phyloP scores from a whole-genome alignment of 179 eudicot genomes.

The Sideroxylon spinosum region DNA sequence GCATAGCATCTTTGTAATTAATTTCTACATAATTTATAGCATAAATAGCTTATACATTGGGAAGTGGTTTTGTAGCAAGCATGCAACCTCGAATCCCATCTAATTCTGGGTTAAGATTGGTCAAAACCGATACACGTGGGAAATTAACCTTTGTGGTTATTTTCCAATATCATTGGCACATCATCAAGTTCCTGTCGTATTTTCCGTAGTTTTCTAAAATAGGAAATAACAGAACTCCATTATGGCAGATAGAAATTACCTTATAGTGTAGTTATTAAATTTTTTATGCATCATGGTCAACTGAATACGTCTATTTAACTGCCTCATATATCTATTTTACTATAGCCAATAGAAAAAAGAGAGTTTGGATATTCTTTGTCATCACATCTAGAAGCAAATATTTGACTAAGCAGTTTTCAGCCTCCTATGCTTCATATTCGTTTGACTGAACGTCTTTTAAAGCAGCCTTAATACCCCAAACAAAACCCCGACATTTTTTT shows the following conservation, averaged over 20 bases:
- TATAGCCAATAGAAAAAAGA: not conserved
- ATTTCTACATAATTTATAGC: too few relatives aligned
- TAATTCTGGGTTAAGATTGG: not conserved
- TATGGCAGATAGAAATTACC: not conserved
- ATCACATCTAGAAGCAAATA: not conserved
- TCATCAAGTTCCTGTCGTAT: not conserved
- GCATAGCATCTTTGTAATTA: too few relatives aligned
- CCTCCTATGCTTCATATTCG: not conserved
- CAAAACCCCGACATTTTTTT: not conserved
- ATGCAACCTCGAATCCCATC: not conserved
- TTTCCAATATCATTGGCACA: not conserved
- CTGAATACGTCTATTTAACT: not conserved
- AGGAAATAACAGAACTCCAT: not conserved
- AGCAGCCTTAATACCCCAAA: not conserved
- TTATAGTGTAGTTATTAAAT: not conserved
- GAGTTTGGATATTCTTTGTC: not conserved
- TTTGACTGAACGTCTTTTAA: not conserved
- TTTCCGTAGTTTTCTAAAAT: not conserved
- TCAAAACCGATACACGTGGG: not conserved
- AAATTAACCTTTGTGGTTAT: not conserved
- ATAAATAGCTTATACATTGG: not conserved
- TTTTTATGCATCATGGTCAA: not conserved
- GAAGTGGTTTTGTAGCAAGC: not conserved
- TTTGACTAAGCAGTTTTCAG: not conserved
- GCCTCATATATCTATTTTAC: not conserved